These are phyloP conservation scores for Persicaria maculosa DNA, from an alignment of 148 eudicot genomes.

Conservation along the genomic window DNA sequence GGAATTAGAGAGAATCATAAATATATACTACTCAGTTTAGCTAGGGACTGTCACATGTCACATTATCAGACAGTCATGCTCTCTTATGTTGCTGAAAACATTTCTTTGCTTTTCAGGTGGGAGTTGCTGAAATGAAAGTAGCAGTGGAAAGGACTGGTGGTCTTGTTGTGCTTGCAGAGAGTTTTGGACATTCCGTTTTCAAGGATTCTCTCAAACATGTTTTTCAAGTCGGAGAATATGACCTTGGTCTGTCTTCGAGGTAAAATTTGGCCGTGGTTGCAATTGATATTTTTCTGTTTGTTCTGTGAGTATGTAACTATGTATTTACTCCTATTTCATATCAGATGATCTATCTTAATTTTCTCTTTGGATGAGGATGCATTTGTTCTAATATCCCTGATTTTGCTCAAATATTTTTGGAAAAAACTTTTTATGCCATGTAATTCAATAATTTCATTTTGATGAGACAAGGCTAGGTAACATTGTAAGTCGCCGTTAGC, in stretches of 20 bases:
- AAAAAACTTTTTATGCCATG: neutral
- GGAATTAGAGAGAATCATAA: neutral
- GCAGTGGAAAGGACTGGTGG: conserved; percentile 96
- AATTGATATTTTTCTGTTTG: conserved; percentile 21
- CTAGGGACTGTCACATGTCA: neutral
- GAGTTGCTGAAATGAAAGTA: conserved; percentile 91
- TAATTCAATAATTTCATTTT: neutral
- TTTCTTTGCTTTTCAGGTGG: conserved; percentile 51
- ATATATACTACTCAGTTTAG: neutral
- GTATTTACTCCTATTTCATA: neutral
- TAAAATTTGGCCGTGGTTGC: conserved; percentile 45
- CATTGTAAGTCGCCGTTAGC: neutral
- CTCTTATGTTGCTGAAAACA: neutral
- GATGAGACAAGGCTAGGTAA: neutral
- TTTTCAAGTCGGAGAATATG: conserved; percentile 68
- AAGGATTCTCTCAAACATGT: conserved; percentile 82
- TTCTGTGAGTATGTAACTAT: neutral
- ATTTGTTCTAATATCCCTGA: neutral
- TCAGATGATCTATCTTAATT: neutral
- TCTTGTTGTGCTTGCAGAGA: conserved; percentile 91
- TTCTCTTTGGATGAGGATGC: neutral
- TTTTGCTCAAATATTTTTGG: neutral
- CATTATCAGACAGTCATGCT: neutral
- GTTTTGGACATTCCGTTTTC: conserved; percentile 96
- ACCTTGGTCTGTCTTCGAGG: conserved; percentile 89